Percentiles rank a stretch among this genome's conserved stretches.
Conservation (phyloP, 164 flowering plant species). For the Chimonanthus praecox region DNA sequence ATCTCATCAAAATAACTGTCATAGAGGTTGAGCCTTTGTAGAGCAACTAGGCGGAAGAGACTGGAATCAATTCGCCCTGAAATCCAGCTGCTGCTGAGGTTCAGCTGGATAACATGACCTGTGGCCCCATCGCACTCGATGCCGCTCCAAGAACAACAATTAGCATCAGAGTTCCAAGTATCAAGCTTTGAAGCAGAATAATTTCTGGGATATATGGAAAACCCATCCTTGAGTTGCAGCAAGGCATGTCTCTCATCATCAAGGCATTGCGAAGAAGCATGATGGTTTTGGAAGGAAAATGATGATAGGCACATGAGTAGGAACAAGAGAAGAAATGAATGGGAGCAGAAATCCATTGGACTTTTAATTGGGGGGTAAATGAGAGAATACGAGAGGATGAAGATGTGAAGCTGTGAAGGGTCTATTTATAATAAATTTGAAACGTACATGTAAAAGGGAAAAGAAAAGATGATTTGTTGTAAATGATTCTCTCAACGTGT, state of each 20-base stretch:
- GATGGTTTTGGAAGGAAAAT: too few species aligned
- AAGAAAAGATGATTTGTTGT: too few species aligned
- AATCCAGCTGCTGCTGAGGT: conserved; percentile 13
- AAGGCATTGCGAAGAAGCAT: neutral
- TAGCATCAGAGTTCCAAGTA: neutral
- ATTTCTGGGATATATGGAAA: neutral
- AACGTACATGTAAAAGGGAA: too few species aligned
- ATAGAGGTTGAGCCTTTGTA: conserved; percentile 9
- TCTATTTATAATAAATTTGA: too few species aligned
- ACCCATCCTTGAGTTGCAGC: neutral
- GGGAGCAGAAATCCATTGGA: too few species aligned
- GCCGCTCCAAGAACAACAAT: conserved; percentile 17
- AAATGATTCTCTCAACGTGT: too few species aligned
- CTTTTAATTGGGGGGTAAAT: too few species aligned
- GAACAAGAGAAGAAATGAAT: too few species aligned
- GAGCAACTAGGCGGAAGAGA: conserved; percentile 11
- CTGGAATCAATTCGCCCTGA: conserved; percentile 6
- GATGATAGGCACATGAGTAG: too few species aligned
- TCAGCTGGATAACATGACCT: conserved; percentile 11
- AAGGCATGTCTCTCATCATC: neutral
- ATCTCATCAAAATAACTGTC: neutral
- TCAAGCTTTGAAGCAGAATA: neutral
- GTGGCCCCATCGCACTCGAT: conserved; percentile 6
- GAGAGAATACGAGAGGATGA: too few species aligned
- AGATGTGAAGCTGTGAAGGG: too few species aligned